Base-by-base conservation (phyloP, 306 rosid species). In the Vigna radiata region DNA sequence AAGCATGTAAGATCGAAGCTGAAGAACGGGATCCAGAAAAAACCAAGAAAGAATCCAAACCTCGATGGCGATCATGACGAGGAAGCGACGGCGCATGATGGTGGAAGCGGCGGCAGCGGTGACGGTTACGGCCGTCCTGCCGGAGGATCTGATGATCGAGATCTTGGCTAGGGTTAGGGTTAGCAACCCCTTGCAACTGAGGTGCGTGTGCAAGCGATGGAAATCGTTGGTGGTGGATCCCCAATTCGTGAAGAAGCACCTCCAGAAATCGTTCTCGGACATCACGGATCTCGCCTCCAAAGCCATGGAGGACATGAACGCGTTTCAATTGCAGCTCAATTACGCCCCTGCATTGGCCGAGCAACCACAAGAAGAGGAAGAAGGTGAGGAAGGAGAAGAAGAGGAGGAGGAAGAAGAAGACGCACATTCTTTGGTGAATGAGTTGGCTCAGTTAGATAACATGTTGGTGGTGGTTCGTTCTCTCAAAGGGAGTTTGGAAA, bases 201-300 rank as follows among this genome's bases (percentile, higher is more conserved):
- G 85, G 47, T 82, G 85, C 85, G 85, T 82, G 17, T 76, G 81
- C 78, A 82, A 82, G 78, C 23, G 19, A 39, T 82, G 85, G 85
- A 82, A 82, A 56, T 70, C 81, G 11, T 55, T 82, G 3, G 54
- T 82, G 1, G 50, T 73, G 6, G 85, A 82, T 82, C 85, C 78
- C 18, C 78, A 82, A 72, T 82, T 82, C 55, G 81, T 70, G 54
- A 70, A 70, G 81, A 82, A 70, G 23, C 74, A 76, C 47, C 14
- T 82, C n/a, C 16, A 52, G 21, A 46, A 8, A 19, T 70, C 78
- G 2, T 62, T 82, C 63, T 63, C 70, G 9, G 85, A 76, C 46
- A 69, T 82, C 47, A 31, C 72, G 63, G 81, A 76, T 70, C 85
- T 82, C 8, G 78, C 63, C 2, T 62, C 85, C 5, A 76, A 70